Base-by-base conservation (phyloP, 2,329 filamentous ascomycete species). In the Colletotrichum spinosum region DNA sequence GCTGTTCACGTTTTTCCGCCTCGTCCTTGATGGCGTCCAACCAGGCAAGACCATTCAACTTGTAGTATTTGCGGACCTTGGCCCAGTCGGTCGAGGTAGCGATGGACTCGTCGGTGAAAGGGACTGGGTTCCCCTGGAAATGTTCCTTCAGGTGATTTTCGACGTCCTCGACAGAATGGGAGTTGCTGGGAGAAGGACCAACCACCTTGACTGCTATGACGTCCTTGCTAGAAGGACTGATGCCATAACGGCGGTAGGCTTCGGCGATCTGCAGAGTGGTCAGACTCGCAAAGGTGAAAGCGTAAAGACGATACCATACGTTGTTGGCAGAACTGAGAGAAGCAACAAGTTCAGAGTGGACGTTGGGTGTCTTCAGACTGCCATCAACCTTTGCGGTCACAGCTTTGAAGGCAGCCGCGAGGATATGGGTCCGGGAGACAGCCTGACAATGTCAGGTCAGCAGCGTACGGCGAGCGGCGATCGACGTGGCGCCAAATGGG, bases 341-440 rank as follows among this genome's bases (percentile, higher is more conserved):
- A 70, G 91, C 91, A 37, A 97, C 93, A 61, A 93, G 91, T 78
- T 97, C 94, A 0, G 92, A 94, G 76, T 97, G 94, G 5, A 97
- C 88, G 71, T 97, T 97, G 49, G 90, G 89, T 6, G 92, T 96
- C 76, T 90, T 92, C 61, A 95, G 81, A 33, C 86, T 82, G 6
- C 81, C 81, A 68, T 86, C 86, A 4, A 87, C 74, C 65, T 88
- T 83, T 69, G 89, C 85, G 65, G 89, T 90, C 68, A 94, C 81
- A n/a, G 94, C 92, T 73, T 90, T 88, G 80, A 92, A 95, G 35
- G 90, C 85, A 33, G 93, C 92, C 1, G 92, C 88, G 33, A 96
- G 84, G 49, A 93, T 81, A 70, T 97, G 94, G 6, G 84, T 80
- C 38, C 89, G 84, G 1, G 92, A 94, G 33, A 94, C 77, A 62